phyloP scores from a whole-genome alignment of 306 rosid species.

The Sophora flavescens region DNA sequence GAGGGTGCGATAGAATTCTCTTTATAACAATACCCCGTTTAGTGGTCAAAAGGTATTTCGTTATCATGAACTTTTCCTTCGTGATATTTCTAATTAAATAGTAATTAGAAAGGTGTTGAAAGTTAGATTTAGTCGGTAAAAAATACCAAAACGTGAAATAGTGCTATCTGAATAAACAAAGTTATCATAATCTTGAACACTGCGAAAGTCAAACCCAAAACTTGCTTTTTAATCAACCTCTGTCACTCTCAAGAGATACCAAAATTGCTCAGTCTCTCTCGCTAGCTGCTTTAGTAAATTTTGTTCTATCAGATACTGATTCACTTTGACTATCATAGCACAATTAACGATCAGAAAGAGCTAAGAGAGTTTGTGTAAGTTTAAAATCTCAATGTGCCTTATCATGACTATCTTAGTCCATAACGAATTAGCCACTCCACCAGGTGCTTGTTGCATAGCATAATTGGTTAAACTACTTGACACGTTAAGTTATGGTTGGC shows the following conservation, averaged over 20 bases:
- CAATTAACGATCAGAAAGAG: constrained; percentile 39
- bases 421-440: constrained; percentile 31
- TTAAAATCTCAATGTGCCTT: constrained; percentile 16
- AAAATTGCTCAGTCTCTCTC: background rate
- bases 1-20: too few species aligned
- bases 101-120: constrained; percentile 31
- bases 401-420: constrained; percentile 39
- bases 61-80: constrained; percentile 34
- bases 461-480: constrained; percentile 24
- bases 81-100: constrained; percentile 22
- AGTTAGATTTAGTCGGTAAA: constrained; percentile 36
- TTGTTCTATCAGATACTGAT: constrained; percentile 16
- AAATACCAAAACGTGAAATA: constrained; percentile 36
- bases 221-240: background rate
- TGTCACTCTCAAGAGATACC: constrained; percentile 47
- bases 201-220: constrained; percentile 39
- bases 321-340: constrained; percentile 2
- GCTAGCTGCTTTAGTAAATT: background rate
- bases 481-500: constrained; percentile 39
- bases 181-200: constrained; percentile 7
- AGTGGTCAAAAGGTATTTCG: constrained; percentile 50
- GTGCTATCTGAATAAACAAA: constrained; percentile 29
- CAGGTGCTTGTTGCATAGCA: constrained; percentile 29
- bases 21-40: constrained; percentile 36
- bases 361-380: background rate